phyloP scores from a whole-genome alignment of 2,329 filamentous ascomycete genomes.

The Fusarium lyarnte region DNA sequence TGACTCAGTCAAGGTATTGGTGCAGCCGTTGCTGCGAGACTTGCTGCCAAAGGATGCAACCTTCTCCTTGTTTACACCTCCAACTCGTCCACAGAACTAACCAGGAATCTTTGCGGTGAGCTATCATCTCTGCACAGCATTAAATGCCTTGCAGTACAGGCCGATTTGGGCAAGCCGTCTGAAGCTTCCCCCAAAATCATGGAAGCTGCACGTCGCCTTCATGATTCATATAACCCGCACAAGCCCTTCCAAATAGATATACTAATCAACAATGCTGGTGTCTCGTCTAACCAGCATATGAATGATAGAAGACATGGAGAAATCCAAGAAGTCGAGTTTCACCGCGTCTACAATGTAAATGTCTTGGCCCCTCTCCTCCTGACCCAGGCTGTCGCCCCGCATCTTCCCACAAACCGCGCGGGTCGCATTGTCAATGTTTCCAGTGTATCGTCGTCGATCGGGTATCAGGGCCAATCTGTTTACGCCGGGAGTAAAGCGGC shows the following conservation, averaged over 20 bases:
- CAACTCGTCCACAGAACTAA: constrained; percentile 59
- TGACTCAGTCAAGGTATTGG: constrained; percentile 62
- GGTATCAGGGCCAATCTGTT: constrained; percentile 64
- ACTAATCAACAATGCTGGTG: constrained; percentile 86
- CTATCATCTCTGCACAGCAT: constrained; percentile 57
- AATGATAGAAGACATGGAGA: constrained; percentile 61
- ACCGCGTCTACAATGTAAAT: constrained; percentile 79
- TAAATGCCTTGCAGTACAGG: constrained; percentile 42
- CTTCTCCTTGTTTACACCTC: constrained; percentile 70
- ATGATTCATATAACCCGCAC: constrained; percentile 34
- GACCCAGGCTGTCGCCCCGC: constrained; percentile 75
- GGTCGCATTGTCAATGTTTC: constrained; percentile 66
- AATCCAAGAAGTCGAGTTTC: constrained; percentile 72
- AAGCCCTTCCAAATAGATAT: constrained; percentile 70
- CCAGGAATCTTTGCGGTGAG: constrained; percentile 57
- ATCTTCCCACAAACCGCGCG: constrained; percentile 75
- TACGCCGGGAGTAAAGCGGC: constrained; percentile 69
- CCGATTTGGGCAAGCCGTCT: constrained; percentile 43
- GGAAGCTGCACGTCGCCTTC: constrained; percentile 43
- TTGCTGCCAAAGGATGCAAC: constrained; percentile 69
- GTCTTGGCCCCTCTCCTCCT: constrained; percentile 83
- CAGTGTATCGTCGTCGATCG: constrained; percentile 63
- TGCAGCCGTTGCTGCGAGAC: constrained; percentile 64
- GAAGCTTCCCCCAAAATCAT: constrained; percentile 44
- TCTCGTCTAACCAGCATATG: constrained; percentile 71